Evolutionary conservation across 2,329 filamentous ascomycete genomes (phyloP), one percentile per base, ranked within the genome.

Genomic region (Phialocephala sp.): DNA sequence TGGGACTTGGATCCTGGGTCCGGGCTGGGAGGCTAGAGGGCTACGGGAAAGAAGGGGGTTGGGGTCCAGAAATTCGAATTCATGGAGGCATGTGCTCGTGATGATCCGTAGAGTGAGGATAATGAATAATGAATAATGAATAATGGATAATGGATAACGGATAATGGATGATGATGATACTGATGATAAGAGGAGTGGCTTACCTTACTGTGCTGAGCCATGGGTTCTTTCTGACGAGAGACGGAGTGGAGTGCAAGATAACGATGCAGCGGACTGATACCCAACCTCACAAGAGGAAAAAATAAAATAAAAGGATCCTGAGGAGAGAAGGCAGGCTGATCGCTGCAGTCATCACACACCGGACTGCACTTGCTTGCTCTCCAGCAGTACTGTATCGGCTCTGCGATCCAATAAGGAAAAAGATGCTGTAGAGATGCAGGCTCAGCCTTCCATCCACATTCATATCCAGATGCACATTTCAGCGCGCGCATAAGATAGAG

Each of bases 361-460:
- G 12, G 3, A 8, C 45, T 22, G 45, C 22, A 24, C 45, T n/a
- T 24, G 8, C 45, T 22, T 11, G 11, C 27, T 32, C 27, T 32
- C 27, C 27, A 11, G 12, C n/a, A 20, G 45, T n/a, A 50, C 45
- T 18, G 15, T 27, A 6, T 50, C 45, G 45, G 45, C 11, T 50
- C n/a, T 22, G 22, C n/a, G 22, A n/a, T 54, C 50, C 50, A 54
- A 54, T 54, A 14, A 18, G 50, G 50, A 18, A 54, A n/a, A 22
- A 11, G 41, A 43, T 18, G 15, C 1, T 18, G 15, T 24, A 24
- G 37, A 12, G 37, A 41, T 14, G 37, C 37, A 18, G 27, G 50
- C 50, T 54, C 50, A 54, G 50, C 50, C 50, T 54, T 54, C 50
- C 50, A 50, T 50, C 11, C 27, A 32, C 27, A 32, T 32, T 32